Conservation (phyloP, 441 rosid genomes). For the Syzygium syzygioides region DNA sequence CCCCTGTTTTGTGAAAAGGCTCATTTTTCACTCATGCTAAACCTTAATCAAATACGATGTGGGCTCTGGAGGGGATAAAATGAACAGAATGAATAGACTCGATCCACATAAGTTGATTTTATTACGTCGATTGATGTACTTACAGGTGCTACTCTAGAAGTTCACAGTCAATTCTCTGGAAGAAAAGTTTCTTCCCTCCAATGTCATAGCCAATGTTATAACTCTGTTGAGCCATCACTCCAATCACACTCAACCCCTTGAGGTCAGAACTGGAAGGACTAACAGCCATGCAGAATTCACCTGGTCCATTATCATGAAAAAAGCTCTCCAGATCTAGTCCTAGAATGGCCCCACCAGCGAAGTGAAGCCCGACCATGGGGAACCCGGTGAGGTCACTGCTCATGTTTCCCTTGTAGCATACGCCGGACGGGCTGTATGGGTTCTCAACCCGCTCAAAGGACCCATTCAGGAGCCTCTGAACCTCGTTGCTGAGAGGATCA, state of each 20-base stretch:
- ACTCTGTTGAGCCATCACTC: conserved; percentile 14
- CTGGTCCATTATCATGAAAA: background rate
- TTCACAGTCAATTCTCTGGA: conserved; percentile 15
- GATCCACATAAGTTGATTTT: background rate
- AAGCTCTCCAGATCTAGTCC: background rate
- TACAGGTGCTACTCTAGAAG: conserved; percentile 1
- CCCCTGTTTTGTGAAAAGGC: background rate
- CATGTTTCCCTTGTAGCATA: conserved; percentile 10
- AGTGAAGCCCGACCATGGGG: conserved; percentile 15
- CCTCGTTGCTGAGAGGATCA: conserved; percentile 9
- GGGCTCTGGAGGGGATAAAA: background rate
- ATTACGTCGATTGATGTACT: background rate
- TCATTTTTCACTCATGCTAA: background rate
- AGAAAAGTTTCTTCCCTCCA: background rate
- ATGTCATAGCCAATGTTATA: conserved; percentile 18
- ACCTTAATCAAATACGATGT: background rate
- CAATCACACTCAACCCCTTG: background rate
- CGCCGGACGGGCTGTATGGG: background rate
- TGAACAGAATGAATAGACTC: background rate
- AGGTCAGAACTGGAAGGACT: background rate
- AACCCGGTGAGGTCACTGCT: conserved; percentile 9
- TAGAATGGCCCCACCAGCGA: conserved; percentile 16
- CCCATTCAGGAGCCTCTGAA: conserved; percentile 9
- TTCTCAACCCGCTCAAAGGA: background rate
- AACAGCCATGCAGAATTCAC: conserved; percentile 19